These are phyloP conservation scores for Telopea speciosissima DNA, from an alignment of 177 flowering plant species.

Conservation along the genomic window DNA sequence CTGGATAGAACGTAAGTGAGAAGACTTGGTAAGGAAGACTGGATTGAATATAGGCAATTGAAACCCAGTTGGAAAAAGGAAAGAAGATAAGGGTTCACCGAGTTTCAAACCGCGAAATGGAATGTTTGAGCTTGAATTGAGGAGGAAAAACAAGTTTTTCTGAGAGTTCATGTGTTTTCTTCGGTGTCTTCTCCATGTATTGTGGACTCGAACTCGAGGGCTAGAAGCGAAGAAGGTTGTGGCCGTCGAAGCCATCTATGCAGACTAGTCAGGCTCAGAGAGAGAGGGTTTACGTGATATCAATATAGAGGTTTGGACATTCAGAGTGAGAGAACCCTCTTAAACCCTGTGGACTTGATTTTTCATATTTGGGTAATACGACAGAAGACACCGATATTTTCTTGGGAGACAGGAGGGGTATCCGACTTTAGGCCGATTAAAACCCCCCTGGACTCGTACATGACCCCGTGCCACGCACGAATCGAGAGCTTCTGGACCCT, in stretches of 20 bases:
- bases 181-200: conserved; percentile 28
- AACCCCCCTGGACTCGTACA: no score
- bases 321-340: conserved; percentile 19
- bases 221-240: conserved; percentile 29
- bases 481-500: no score
- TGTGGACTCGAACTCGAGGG: conserved; percentile 29
- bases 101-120: conserved; percentile 9
- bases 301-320: not conserved
- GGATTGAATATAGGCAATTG: conserved; percentile 18
- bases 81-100: conserved; percentile 5
- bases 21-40: conserved; percentile 1
- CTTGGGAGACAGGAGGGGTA: no score
- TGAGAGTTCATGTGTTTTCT: conserved; percentile 4
- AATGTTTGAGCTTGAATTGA: conserved; percentile 14
- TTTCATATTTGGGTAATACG: no score
- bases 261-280: not conserved
- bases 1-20: conserved; percentile 22
- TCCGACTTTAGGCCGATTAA: no score
- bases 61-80: conserved; percentile 11
- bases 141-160: conserved; percentile 19
- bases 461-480: no score
- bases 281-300: not conserved
- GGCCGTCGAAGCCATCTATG: conserved; percentile 45
- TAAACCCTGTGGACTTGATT: conserved; percentile 22
- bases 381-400: no score